Percentiles rank a stretch among this genome's conserved stretches.
Evolutionary conservation across 108 stramenopile genomes (phyloP).

Genomic region (Aurantiochytrium sp.): DNA sequence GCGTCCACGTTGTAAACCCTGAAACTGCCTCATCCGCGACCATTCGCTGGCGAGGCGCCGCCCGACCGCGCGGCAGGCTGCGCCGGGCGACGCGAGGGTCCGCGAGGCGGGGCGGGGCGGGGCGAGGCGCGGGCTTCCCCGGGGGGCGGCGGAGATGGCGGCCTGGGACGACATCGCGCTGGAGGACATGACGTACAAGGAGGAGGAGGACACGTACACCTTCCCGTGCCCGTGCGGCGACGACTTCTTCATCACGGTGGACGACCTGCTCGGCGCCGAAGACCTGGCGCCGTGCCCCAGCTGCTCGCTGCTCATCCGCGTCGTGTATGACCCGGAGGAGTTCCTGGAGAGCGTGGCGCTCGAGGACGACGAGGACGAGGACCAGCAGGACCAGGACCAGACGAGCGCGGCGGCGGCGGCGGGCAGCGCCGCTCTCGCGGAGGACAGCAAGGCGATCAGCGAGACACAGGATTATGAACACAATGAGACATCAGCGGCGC

Average conservation of each 20-base stretch:
- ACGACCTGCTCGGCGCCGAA: neutral
- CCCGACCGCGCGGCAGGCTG: too few species aligned
- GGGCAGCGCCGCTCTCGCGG: neutral
- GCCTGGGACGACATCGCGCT: neutral
- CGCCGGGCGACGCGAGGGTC: too few species aligned
- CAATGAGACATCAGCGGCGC: neutral
- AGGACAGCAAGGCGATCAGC: neutral
- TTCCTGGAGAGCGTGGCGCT: neutral
- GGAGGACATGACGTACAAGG: neutral
- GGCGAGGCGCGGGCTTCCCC: too few species aligned
- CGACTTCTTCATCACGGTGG: conserved; percentile 11
- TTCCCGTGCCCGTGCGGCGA: conserved; percentile 18
- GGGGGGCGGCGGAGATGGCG: too few species aligned
- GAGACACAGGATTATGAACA: neutral
- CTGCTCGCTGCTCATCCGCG: conserved; percentile 23
- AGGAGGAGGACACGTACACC: neutral
- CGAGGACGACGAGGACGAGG: neutral
- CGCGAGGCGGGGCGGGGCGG: too few species aligned
- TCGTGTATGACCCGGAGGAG: neutral
- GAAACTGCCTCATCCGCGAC: too few species aligned
- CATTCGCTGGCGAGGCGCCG: too few species aligned
- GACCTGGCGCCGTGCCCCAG: conserved; percentile 23
- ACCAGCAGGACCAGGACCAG: neutral
- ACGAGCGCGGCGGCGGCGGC: neutral
- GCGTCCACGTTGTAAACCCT: too few species aligned